phyloP scores from a whole-genome alignment of 306 rosid species.

The Vigna hirtella region DNA sequence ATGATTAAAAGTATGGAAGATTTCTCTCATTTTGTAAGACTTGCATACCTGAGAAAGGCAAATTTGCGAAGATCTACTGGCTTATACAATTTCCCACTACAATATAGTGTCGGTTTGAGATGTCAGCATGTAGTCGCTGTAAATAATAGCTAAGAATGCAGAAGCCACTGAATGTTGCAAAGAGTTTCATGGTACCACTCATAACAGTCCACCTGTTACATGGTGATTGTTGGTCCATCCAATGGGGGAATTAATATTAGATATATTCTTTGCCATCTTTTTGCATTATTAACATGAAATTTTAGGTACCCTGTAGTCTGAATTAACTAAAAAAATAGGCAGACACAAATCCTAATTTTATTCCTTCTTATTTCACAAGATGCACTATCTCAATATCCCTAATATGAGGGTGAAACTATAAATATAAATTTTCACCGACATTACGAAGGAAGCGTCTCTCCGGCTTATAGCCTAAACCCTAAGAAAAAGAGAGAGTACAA shows the following conservation, averaged over 20 bases:
- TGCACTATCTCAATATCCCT: no score
- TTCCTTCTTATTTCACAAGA: no score
- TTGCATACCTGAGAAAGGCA: conserved; percentile 65
- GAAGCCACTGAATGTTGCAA: conserved; percentile 69
- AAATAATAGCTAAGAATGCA: conserved; percentile 70
- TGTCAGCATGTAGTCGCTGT: conserved; percentile 70
- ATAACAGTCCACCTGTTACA: conserved; percentile 65
- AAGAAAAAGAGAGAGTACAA: no score
- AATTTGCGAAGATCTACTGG: conserved; percentile 67
- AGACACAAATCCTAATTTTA: not conserved
- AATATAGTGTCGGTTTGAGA: conserved; percentile 60
- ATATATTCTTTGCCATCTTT: conserved; percentile 2
- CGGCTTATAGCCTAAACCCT: no score
- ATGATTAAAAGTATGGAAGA: not conserved
- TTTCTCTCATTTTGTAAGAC: conserved; percentile 1
- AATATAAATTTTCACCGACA: no score
- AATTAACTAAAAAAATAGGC: not conserved
- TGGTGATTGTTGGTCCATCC: conserved; percentile 7
- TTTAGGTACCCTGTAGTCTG: not conserved
- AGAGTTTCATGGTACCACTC: conserved; percentile 63
- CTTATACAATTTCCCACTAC: conserved; percentile 55
- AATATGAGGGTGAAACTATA: no score
- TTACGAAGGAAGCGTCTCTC: no score
- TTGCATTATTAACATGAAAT: not conserved
- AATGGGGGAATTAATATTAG: conserved; percentile 4